These are phyloP conservation scores for Chaetothyriales sp. DNA, from an alignment of 2,329 filamentous ascomycete species.

Conservation along the genomic window DNA sequence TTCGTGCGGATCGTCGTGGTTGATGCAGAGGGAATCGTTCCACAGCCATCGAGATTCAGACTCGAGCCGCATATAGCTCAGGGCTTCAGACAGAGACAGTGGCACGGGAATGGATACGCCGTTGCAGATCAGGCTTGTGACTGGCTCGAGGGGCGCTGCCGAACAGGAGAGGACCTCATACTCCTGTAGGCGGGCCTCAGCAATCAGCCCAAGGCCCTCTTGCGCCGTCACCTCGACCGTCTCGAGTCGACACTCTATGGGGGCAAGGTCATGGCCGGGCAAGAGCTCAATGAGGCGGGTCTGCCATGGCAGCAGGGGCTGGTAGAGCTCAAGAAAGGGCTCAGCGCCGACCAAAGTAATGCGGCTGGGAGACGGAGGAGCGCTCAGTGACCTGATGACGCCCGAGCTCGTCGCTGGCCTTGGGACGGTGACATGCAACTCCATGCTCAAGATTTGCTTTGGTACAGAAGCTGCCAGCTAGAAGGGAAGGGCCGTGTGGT, in stretches of 20 bases:
- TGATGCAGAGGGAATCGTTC: slow-evolving; percentile 17
- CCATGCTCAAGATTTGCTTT: background rate
- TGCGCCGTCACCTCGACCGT: background rate
- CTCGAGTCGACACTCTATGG: background rate
- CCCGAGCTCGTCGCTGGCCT: background rate
- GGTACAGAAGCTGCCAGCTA: background rate
- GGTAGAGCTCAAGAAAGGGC: background rate
- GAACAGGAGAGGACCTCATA: background rate
- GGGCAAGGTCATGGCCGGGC: background rate
- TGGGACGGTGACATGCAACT: background rate
- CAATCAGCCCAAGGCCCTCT: background rate
- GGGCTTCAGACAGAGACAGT: background rate
- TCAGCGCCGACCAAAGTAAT: background rate
- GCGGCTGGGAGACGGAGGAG: background rate
- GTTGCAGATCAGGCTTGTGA: background rate
- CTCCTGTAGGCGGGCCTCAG: background rate
- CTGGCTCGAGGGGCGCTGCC: background rate
- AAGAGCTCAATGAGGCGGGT: background rate
- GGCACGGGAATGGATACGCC: background rate
- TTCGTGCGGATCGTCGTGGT: slow-evolving; percentile 13
- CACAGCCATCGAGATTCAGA: slow-evolving; percentile 4
- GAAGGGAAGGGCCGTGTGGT: background rate
- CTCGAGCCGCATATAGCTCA: background rate
- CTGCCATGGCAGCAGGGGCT: background rate
- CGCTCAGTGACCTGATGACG: background rate